A percentile compares a stretch with the other conserved stretches of the same genome.
phyloP scores from a whole-genome alignment of 2,329 filamentous ascomycete genomes.

The Exophiala xenobiotica region DNA sequence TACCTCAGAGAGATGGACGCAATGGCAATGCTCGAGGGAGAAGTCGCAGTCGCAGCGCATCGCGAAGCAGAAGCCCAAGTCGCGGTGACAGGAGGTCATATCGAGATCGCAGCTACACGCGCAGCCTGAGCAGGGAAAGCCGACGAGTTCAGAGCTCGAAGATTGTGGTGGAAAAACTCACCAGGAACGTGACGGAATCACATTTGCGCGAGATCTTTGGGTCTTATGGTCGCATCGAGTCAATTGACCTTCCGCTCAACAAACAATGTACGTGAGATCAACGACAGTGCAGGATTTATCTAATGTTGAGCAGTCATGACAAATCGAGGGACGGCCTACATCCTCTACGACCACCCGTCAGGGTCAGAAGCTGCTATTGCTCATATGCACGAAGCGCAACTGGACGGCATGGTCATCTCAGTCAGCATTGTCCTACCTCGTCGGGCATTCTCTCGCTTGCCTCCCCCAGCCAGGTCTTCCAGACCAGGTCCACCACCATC shows the following conservation, averaged over 20 bases:
- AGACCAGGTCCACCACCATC: conserved; percentile 46
- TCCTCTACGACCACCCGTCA: conserved; percentile 72
- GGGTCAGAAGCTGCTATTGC: conserved; percentile 87
- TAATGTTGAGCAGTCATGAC: conserved; percentile 63
- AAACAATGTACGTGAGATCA: conserved; percentile 64
- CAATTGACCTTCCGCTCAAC: conserved; percentile 88
- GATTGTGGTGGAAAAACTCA: conserved; percentile 95
- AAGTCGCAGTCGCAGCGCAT: conserved; percentile 30
- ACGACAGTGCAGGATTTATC: neutral
- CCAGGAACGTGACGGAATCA: conserved; percentile 86
- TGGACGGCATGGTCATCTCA: conserved; percentile 78
- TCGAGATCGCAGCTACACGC: conserved; percentile 40
- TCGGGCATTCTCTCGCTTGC: conserved; percentile 76
- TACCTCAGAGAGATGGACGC: conserved; percentile 26
- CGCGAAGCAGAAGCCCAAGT: conserved; percentile 41
- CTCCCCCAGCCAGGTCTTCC: conserved; percentile 67
- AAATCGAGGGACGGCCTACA: conserved; percentile 91
- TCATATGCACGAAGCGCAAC: conserved; percentile 96
- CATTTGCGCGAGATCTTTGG: conserved; percentile 93
- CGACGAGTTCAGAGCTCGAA: conserved; percentile 45
- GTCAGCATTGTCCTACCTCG: conserved; percentile 86
- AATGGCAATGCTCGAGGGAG: conserved; percentile 31
- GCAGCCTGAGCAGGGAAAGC: conserved; percentile 35
- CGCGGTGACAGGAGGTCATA: conserved; percentile 39
- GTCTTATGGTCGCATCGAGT: conserved; percentile 78